phyloP scores from a whole-genome alignment of 2,329 filamentous ascomycete species.

The Paraconiothyrium sp. region DNA sequence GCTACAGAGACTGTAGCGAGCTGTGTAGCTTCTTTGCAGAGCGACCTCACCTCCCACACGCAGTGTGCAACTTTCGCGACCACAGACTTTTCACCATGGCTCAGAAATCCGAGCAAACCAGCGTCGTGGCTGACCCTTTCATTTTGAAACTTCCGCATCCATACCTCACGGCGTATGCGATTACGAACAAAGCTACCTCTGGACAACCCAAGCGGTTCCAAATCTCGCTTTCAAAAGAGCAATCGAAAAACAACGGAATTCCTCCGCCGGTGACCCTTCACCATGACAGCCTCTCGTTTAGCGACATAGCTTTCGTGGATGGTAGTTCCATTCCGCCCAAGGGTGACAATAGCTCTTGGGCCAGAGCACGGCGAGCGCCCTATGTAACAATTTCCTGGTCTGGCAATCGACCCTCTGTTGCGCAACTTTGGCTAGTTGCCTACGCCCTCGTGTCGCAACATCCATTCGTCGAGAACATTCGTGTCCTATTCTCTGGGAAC shows the following conservation, averaged over 20 bases:
- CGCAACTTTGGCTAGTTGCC: conserved; percentile 59
- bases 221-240: conserved; percentile 31
- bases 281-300: conserved; percentile 40
- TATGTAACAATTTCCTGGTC: conserved; percentile 55
- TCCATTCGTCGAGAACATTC: conserved; percentile 56
- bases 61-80: conserved; percentile 8
- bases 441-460: conserved; percentile 57
- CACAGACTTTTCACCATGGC: conserved; percentile 30
- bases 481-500: conserved; percentile 52
- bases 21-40: conserved; percentile 19
- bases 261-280: conserved; percentile 39
- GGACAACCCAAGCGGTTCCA: conserved; percentile 32
- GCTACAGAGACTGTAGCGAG: conserved; percentile 21
- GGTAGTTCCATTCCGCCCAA: conserved; percentile 35
- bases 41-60: conserved; percentile 2
- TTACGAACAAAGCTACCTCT: conserved; percentile 35
- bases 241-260: conserved; percentile 30
- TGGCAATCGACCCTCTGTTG: conserved; percentile 52
- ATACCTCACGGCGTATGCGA: conserved; percentile 47
- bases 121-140: conserved; percentile 30
- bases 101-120: conserved; percentile 27
- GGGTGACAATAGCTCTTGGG: conserved; percentile 54
- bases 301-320: conserved; percentile 37
- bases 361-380: conserved; percentile 56
- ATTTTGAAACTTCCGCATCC: conserved; percentile 50